Conservation (phyloP, 2,329 filamentous ascomycete genomes). For the Periconia macrospinosa region DNA sequence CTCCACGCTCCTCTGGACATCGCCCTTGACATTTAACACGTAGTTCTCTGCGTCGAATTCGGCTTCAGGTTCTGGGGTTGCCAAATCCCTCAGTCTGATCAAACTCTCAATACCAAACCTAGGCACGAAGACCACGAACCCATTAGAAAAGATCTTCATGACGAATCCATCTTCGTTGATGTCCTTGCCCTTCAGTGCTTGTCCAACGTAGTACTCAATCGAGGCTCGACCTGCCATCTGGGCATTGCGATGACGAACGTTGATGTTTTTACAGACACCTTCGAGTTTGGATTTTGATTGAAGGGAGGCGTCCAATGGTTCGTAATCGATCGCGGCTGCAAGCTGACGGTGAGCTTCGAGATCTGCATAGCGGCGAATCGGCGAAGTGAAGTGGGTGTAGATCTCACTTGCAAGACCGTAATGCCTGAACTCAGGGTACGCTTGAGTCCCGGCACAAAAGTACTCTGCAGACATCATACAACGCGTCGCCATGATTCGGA, state of each 20-base stretch:
- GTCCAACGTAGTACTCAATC: conserved; percentile 97
- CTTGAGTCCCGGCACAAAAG: conserved; percentile 91
- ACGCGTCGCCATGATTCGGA: conserved; percentile 94
- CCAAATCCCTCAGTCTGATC: conserved; percentile 82
- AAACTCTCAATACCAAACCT: conserved; percentile 93
- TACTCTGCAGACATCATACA: conserved; percentile 99
- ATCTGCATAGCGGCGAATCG: conserved; percentile 97
- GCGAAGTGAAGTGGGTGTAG: conserved; percentile 98
- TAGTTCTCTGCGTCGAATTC: conserved; percentile 87
- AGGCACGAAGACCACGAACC: conserved; percentile 94
- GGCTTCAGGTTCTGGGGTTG: conserved; percentile 73
- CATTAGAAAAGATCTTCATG: conserved; percentile 97
- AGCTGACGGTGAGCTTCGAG: conserved; percentile 92
- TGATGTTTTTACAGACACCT: conserved; percentile 97
- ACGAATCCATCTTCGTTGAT: conserved; percentile 90
- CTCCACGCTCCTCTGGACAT: conserved; percentile 66
- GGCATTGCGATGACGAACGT: conserved; percentile 93
- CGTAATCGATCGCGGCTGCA: conserved; percentile 92
- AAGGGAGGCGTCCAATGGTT: conserved; percentile 77
- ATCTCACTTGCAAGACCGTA: conserved; percentile 96
- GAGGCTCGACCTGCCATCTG: conserved; percentile 92
- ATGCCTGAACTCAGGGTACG: conserved; percentile 92
- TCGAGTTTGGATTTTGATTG: conserved; percentile 84
- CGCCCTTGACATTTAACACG: conserved; percentile 63
- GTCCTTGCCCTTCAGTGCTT: conserved; percentile 79